Evolutionary conservation across 371 early-diverging fungal species (phyloP).

Genomic region (Nematocida minor): DNA sequence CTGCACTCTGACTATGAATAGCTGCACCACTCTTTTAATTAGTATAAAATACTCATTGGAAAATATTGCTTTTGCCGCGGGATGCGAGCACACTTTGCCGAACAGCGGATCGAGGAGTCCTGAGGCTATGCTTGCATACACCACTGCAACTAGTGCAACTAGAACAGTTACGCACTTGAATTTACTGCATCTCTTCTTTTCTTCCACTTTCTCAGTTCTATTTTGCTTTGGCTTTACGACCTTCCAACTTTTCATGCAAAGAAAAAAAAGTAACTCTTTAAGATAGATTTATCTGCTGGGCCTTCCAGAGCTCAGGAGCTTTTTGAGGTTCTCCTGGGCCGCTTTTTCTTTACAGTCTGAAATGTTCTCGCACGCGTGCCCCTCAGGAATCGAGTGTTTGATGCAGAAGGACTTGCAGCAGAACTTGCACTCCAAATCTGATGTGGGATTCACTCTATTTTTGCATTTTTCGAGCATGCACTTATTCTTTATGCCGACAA

Average conservation of each 20-base stretch:
- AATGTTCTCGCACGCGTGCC: slow-evolving; percentile 47
- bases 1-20: background rate
- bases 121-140: background rate
- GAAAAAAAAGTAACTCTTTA: slow-evolving; percentile 41
- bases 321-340: slow-evolving; percentile 25
- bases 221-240: slow-evolving; percentile 20
- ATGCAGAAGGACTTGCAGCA: slow-evolving; percentile 48
- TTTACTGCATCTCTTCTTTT: background rate
- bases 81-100: background rate
- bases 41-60: background rate
- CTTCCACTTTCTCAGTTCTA: background rate
- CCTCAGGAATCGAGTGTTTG: slow-evolving; percentile 51
- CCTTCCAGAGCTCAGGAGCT: background rate
- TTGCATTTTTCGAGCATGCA: slow-evolving; percentile 1
- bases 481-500: slow-evolving; percentile 40
- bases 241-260: slow-evolving; percentile 39
- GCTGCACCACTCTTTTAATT: background rate
- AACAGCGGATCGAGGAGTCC: background rate
- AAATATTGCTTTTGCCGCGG: background rate
- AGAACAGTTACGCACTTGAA: background rate
- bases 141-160: background rate
- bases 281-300: background rate
- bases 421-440: slow-evolving; percentile 37
- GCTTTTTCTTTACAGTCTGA: slow-evolving; percentile 43
- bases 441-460: slow-evolving; percentile 4